Conservation (phyloP, 2,329 filamentous ascomycete genomes). For the Zasmidium citrigriseum region DNA sequence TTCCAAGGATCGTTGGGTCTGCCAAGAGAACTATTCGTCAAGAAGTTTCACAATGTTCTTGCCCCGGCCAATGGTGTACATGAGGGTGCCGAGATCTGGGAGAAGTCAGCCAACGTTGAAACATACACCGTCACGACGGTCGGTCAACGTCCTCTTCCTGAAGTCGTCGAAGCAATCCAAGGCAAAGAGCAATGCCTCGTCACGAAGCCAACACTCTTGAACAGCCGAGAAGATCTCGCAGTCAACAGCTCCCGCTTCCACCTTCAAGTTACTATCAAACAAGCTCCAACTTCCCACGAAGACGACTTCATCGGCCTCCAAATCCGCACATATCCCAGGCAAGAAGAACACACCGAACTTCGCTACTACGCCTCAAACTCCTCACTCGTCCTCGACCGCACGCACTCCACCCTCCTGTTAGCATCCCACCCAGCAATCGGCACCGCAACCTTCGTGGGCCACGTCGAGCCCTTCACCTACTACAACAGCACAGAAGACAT, state of each 20-base stretch:
- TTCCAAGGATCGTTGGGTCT: slow-evolving; percentile 44
- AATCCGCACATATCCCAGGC: slow-evolving; percentile 41
- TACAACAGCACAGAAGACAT: slow-evolving; percentile 36
- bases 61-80: slow-evolving; percentile 31
- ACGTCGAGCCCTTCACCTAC: slow-evolving; percentile 45
- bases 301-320: slow-evolving; percentile 37
- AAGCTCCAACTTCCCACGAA: slow-evolving; percentile 34
- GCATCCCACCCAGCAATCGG: slow-evolving; percentile 31
- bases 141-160: slow-evolving; percentile 41
- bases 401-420: slow-evolving; percentile 40
- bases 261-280: slow-evolving; percentile 35
- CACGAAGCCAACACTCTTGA: slow-evolving; percentile 16
- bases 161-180: slow-evolving; percentile 42
- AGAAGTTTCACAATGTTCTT: slow-evolving; percentile 38
- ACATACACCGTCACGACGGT: slow-evolving; percentile 44
- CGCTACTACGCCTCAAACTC: slow-evolving; percentile 43
- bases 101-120: slow-evolving; percentile 27
- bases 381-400: slow-evolving; percentile 45
- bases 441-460: slow-evolving; percentile 42
- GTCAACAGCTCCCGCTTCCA: slow-evolving; percentile 38
- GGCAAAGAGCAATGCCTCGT: slow-evolving; percentile 25
- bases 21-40: slow-evolving; percentile 45
- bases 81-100: slow-evolving; percentile 8
- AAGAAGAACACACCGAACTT: slow-evolving; percentile 43
- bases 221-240: slow-evolving; percentile 22